Evolutionary conservation across 345 rosid genomes (phyloP).

Genomic region (Nasturtium officinale): DNA sequence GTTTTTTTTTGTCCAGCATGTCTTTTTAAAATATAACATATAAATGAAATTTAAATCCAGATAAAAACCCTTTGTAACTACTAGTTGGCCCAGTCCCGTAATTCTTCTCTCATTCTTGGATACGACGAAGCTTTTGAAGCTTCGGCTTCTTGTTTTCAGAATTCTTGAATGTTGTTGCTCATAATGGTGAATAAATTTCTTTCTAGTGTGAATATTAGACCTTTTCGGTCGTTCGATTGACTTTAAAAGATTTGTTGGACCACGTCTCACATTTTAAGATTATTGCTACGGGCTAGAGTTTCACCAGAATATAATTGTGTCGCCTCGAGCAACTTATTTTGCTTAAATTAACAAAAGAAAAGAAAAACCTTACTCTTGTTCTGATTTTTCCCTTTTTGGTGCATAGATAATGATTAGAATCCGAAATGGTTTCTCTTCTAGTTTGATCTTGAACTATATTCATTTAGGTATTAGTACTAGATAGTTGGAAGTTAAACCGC

Average conservation of each 20-base stretch:
- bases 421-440: background rate
- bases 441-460: background rate
- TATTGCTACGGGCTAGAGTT: background rate
- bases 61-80: background rate
- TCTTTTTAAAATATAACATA: background rate
- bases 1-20: background rate
- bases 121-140: background rate
- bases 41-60: background rate
- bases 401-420: background rate
- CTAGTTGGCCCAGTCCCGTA: background rate
- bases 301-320: background rate
- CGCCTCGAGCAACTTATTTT: background rate
- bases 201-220: background rate
- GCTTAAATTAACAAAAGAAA: background rate
- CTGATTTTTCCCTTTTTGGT: background rate
- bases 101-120: background rate
- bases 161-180: background rate
- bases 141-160: background rate
- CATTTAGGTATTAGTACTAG: background rate
- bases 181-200: background rate
- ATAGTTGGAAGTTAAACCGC: background rate
- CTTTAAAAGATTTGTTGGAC: background rate
- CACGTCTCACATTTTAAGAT: background rate
- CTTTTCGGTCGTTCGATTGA: background rate
- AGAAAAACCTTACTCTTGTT: background rate